Percentiles rank a stretch among this genome's conserved stretches.
These are phyloP conservation scores for Trichophyton benhamiae DNA, from an alignment of 2,329 filamentous ascomycete species.

Conservation along the genomic window DNA sequence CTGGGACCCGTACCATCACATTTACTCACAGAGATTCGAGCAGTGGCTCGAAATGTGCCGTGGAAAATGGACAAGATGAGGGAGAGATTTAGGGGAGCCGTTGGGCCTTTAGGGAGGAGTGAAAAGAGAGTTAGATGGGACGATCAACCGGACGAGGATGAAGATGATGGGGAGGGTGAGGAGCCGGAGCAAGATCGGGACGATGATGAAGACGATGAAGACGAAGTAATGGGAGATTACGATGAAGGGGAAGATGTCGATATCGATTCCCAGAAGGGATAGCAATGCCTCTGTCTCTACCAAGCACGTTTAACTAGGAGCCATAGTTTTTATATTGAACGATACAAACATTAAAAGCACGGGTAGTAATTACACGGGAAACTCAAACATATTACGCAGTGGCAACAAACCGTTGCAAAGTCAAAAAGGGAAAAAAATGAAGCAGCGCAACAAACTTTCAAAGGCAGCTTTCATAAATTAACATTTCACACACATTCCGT, in stretches of 20 bases:
- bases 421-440: neutral
- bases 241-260: neutral
- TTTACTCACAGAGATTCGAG: constrained; percentile 26
- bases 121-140: constrained; percentile 16
- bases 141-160: constrained; percentile 13
- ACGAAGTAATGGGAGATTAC: constrained; percentile 4
- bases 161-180: constrained; percentile 13
- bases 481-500: neutral
- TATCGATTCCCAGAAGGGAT: neutral
- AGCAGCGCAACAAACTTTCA: neutral
- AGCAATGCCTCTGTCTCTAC: neutral
- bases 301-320: neutral
- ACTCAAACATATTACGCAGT: neutral
- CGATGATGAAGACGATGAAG: constrained; percentile 9
- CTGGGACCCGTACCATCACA: constrained; percentile 17
- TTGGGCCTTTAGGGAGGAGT: constrained; percentile 5
- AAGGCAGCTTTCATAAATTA: neutral
- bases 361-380: neutral
- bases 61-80: constrained; percentile 5
- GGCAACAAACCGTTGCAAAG: neutral
- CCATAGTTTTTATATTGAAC: neutral
- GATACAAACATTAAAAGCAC: neutral
- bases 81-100: constrained; percentile 3
- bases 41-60: constrained; percentile 23
- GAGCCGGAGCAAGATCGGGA: constrained; percentile 10